Base-by-base conservation (phyloP, 2,329 filamentous ascomycete species). In the Paraphoma sp. region DNA sequence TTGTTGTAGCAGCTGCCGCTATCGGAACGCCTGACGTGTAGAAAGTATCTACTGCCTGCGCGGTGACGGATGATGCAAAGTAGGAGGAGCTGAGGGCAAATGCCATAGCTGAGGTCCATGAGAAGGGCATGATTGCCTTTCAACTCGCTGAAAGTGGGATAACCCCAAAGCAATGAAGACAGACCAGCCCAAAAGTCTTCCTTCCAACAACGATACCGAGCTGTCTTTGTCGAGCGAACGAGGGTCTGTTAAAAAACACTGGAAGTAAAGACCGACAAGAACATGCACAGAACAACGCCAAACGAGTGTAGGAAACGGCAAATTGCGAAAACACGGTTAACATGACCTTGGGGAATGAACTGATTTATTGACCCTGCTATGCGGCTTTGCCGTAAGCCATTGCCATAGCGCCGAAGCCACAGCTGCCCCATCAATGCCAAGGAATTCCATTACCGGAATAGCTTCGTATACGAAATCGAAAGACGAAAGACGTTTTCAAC, bases 61-160 rank as follows among this genome's bases (percentile, higher is more conserved):
- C 51, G n/a, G 48, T 14, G 14, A 43, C 31, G 6, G 9, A 42
- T 10, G 55, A 41, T 18, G 51, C 40, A 29, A 63, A 46, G 36
- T 62, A 58, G 40, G 54, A 56, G 41, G 52, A 45, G 56, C 38
- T 51, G 44, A 63, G 16, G n/a, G 45, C 48, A 11, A 54, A 51
- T 50, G 56, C 62, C 48, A 65, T 48, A 51, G 58, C 56, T 23
- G 50, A 45, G 9, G 54, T 44, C 52, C 51, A 61, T 14, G 50
- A 56, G 31, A 40, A 55, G 31, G 10, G 42, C n/a, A 28, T 12
- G 12, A 17, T 10, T 11, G 10, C 12, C 23, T 23, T 23, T 23
- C 23, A 2, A 23, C 23, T 23, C 23, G 23, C 23, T 23, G 23
- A 3, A 5, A 3, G 23, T 23, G 23, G 23, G 23, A 23, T 5